Base-by-base conservation (phyloP, 2,329 filamentous ascomycete genomes). In the Talaromyces pinophilus region DNA sequence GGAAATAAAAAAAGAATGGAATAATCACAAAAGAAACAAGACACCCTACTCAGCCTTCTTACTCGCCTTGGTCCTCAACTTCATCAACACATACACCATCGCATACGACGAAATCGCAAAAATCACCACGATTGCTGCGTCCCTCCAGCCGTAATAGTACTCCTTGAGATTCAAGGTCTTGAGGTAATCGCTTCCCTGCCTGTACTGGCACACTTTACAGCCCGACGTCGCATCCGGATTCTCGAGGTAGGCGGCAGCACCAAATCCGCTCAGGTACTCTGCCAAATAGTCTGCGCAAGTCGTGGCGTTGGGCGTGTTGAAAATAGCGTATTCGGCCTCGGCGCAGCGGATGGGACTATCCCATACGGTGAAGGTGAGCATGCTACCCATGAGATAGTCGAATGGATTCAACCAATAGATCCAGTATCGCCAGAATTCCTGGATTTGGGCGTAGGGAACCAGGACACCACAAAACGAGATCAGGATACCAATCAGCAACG, bases 401-500 rank as follows among this genome's bases (percentile, higher is more conserved):
- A 87, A 88, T 0, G 86, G 86, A 70, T 88, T 85, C 17, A 87
- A 72, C 62, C 80, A 87, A 77, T 88, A 88, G 5, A 82, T 73
- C 86, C 88, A 91, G 77, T 89, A 90, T 33, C 82, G 79, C 88
- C 88, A 93, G 79, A 92, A 91, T 8, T 84, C 84, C 1, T 85
- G 85, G 11, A 92, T 80, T 70, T 84, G 79, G 1, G 77, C 67
- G 72, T 90, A 92, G 0, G 89, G 86, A 0, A 88, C 83, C 1
- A 92, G 84, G 13, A 92, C 86, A 62, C 90, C 90, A 75, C 90
- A 91, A 82, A 92, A 92, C 2, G 90, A 78, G 13, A 83, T 83
- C 69, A 91, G 88, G 76, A 89, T 85, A 73, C 91, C 86, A 77
- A 92, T 89, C 81, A 92, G 89, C 79, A 92, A 88, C 0, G 90